Percentiles rank a stretch among this genome's conserved stretches.
These are phyloP conservation scores for Blastocystis sp. DNA, from an alignment of 352 stramenopile species.

Conservation along the genomic window DNA sequence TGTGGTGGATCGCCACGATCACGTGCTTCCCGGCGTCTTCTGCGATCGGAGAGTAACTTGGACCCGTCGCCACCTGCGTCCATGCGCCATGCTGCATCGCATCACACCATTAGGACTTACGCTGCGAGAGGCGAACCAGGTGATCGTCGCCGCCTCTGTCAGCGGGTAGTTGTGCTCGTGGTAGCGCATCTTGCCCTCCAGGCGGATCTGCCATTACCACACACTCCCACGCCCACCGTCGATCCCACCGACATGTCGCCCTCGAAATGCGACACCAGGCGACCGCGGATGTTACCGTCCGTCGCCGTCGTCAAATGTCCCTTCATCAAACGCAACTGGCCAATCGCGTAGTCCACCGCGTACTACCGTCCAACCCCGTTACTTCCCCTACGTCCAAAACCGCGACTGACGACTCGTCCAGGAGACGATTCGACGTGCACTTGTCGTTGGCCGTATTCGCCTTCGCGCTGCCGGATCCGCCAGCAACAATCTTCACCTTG, in stretches of 20 bases:
- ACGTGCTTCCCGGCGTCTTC: slow-evolving; percentile 40
- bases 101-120: neutral
- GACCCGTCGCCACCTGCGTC: slow-evolving; percentile 24
- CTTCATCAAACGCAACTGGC: slow-evolving; percentile 35
- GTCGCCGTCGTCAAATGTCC: slow-evolving; percentile 15
- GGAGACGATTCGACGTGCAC: neutral
- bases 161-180: slow-evolving; percentile 28
- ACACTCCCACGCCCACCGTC: neutral
- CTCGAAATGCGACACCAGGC: neutral
- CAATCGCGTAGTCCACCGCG: slow-evolving; percentile 23
- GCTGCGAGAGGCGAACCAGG: slow-evolving; percentile 40
- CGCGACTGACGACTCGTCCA: neutral
- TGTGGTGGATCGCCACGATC: neutral
- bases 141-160: neutral
- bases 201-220: neutral
- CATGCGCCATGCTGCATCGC: neutral
- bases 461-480: neutral
- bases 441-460: slow-evolving; percentile 22
- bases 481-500: neutral
- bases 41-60: neutral
- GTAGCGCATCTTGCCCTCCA: slow-evolving; percentile 41
- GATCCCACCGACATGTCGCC: neutral
- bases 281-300: slow-evolving; percentile 48
- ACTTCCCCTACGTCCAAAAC: neutral
- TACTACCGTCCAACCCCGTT: neutral